Conservation (phyloP, 2,329 filamentous ascomycete genomes). For the Lachnellula willkommii region DNA sequence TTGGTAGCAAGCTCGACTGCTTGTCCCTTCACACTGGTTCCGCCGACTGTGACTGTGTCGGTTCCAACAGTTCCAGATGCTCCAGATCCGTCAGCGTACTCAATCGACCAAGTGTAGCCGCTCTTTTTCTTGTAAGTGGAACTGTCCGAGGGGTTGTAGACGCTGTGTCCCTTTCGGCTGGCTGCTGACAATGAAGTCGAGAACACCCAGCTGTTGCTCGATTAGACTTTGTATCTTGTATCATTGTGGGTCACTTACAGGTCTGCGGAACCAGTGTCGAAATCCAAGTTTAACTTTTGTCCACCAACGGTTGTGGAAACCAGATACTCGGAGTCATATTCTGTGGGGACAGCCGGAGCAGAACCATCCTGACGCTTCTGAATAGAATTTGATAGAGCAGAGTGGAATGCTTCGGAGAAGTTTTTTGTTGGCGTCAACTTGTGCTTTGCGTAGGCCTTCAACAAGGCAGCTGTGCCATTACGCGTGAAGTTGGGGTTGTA, state of each 20-base stretch:
- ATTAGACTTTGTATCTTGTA: not conserved
- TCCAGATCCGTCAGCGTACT: conserved; percentile 34
- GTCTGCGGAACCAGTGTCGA: conserved; percentile 30
- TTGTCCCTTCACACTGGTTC: conserved; percentile 28
- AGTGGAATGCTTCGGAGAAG: conserved; percentile 20
- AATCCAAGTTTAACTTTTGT: conserved; percentile 28
- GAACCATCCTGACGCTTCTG: conserved; percentile 29
- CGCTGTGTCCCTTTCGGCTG: conserved; percentile 15
- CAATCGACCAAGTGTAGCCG: conserved; percentile 28
- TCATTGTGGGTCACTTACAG: conserved; percentile 23
- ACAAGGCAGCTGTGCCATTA: conserved; percentile 29
- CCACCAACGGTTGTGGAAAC: conserved; percentile 25
- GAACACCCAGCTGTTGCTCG: conserved; percentile 27
- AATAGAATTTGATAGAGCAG: conserved; percentile 9
- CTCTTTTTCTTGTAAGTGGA: conserved; percentile 23
- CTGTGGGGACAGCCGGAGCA: conserved; percentile 15
- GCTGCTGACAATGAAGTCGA: conserved; percentile 21
- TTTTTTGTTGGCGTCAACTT: conserved; percentile 25
- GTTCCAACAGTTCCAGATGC: conserved; percentile 31
- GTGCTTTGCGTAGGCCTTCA: conserved; percentile 31
- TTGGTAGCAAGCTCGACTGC: conserved; percentile 30
- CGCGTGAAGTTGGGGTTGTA: conserved; percentile 25
- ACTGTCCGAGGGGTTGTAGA: conserved; percentile 23
- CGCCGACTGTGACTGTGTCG: conserved; percentile 31
- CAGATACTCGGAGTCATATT: conserved; percentile 27